Evolutionary conservation across 1,139 yeast species (phyloP), one percentile per base, ranked within the genome.

Genomic region (Pichiaceae sp.): DNA sequence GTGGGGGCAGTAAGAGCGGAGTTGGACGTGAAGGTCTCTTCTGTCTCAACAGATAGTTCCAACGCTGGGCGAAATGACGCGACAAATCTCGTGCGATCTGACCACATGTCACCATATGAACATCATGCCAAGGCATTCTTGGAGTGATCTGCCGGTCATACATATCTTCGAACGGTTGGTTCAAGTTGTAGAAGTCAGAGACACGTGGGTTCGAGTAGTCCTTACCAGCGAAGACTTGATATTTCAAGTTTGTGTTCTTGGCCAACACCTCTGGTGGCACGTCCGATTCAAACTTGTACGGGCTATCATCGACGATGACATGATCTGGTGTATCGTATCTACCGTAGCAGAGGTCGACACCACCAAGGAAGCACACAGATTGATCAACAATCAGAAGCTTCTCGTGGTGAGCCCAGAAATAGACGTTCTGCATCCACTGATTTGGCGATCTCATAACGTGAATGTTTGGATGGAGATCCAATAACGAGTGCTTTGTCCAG

Each of bases 61-160:
- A 93, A 50, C 99, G 74, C 61, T 93, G 98, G 12, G 89, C 94
- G 60, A 93, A 93, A 59, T 91, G 98, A 39, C 98, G 74, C 0
- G 94, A 74, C 41, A 91, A 63, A 59, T 93, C 99, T 42, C 97
- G 70, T 0, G 97, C 98, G 5, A 89, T 78, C 52, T 89, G 94
- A n/a, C 99, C 99, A 8, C 89, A 75, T 3, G 94, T 78, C 63
- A 87, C 77, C 95, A 89, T 91, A 52, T 91, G 97, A 33, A 93
- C 85, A 67, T 93, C 99, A 59, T 93, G 99, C 99, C 98, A 93
- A 5, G 98, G 98, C 99, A 93, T 93, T 51, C 99, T 72, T 3
- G 98, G 97, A 14, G 75, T 72, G 17, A 60, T 60, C 24, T 73
- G 66, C 45, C 99, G 72, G 57, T 93, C 95, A 55, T 87, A 87